Conservation (phyloP, 2,329 filamentous ascomycete genomes). For the Leptosphaerulina australis region DNA sequence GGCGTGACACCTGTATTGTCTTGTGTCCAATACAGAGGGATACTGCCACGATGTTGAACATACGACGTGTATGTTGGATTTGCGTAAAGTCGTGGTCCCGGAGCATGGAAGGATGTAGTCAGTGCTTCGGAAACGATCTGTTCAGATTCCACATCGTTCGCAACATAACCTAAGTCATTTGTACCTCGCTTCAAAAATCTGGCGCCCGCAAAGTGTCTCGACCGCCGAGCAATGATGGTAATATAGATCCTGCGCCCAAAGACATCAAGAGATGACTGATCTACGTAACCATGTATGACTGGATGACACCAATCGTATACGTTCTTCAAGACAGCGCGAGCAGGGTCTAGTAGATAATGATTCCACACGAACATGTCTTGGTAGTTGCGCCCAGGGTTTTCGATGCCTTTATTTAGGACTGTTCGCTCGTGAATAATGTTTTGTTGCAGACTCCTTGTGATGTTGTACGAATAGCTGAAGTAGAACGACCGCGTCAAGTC, state of each 20-base stretch:
- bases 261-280: constrained; percentile 76
- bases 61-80: constrained; percentile 95
- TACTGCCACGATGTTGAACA: constrained; percentile 94
- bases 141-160: constrained; percentile 98
- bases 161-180: constrained; percentile 93
- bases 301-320: constrained; percentile 96
- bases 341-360: constrained; percentile 81
- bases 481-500: constrained; percentile 93
- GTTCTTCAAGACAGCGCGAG: constrained; percentile 70
- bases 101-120: constrained; percentile 93
- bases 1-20: constrained; percentile 94
- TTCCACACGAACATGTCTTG: constrained; percentile 99
- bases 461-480: constrained; percentile 97
- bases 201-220: constrained; percentile 91
- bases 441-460: constrained; percentile 88
- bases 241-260: constrained; percentile 91
- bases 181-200: constrained; percentile 92
- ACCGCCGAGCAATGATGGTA: constrained; percentile 89
- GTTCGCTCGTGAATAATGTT: constrained; percentile 85
- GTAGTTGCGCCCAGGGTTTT: constrained; percentile 68
- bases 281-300: constrained; percentile 94
- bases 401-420: constrained; percentile 68
- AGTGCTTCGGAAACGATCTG: constrained; percentile 95
- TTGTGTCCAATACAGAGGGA: constrained; percentile 96
- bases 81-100: constrained; percentile 81